Percentiles rank a stretch among this genome's conserved stretches.
phyloP scores from a whole-genome alignment of 2,329 filamentous ascomycete genomes.

The Elsinoe necatrix region DNA sequence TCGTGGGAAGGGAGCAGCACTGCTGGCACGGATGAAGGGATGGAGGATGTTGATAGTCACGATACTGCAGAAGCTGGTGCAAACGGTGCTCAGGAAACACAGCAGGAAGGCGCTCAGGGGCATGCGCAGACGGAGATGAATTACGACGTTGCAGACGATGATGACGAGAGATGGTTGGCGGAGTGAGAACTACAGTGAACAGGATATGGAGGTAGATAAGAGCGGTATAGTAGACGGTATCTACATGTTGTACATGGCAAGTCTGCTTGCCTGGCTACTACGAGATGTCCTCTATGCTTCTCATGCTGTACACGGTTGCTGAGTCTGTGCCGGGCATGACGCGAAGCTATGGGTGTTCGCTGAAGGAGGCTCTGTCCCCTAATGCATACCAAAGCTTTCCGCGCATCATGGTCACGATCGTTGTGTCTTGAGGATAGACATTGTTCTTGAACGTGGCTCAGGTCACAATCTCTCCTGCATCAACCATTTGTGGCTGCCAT shows the following conservation, averaged over 20 bases:
- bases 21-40: background rate
- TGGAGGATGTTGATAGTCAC: slow-evolving; percentile 19
- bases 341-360: background rate
- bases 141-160: slow-evolving; percentile 44
- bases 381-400: background rate
- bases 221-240: slow-evolving; percentile 13
- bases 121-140: slow-evolving; percentile 25
- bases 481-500: slow-evolving; percentile 50
- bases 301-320: background rate
- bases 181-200: background rate
- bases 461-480: slow-evolving; percentile 49
- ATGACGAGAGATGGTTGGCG: slow-evolving; percentile 35
- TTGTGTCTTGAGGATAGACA: no score
- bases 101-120: slow-evolving; percentile 15
- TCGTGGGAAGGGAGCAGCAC: slow-evolving; percentile 27
- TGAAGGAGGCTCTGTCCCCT: background rate
- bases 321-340: background rate
- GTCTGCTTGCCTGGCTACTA: slow-evolving; percentile 4
- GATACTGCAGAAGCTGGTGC: background rate
- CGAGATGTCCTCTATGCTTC: background rate
- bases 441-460: slow-evolving; percentile 17
- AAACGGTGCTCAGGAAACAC: background rate
- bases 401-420: background rate
- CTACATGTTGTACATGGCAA: slow-evolving; percentile 15
- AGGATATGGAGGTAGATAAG: background rate